phyloP scores from a whole-genome alignment of 2,329 filamentous ascomycete species.

The Reticulascus tulasneorum region DNA sequence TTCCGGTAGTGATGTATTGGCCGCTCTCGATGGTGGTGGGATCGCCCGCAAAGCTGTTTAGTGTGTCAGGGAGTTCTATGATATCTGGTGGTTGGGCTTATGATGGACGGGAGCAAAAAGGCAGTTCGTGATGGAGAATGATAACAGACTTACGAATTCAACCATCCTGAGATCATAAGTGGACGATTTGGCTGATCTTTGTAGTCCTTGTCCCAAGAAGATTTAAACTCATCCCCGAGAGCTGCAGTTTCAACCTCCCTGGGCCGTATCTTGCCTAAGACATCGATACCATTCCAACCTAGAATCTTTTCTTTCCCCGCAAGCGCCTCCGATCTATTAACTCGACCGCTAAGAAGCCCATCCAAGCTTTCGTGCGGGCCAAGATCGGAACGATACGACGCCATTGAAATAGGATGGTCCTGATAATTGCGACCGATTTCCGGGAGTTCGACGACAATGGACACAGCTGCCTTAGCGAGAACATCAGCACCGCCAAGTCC shows the following conservation, averaged over 20 bases:
- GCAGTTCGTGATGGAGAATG: too few relatives aligned
- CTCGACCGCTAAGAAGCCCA: constrained; percentile 43
- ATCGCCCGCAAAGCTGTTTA: too few relatives aligned
- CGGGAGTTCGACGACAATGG: constrained; percentile 40
- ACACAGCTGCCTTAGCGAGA: constrained; percentile 42
- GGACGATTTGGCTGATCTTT: constrained; percentile 37
- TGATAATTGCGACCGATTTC: constrained; percentile 52
- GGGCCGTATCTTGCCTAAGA: constrained; percentile 53
- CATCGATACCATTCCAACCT: constrained; percentile 56
- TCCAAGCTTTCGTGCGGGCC: constrained; percentile 38
- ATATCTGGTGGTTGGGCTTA: too few relatives aligned
- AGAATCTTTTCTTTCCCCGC: constrained; percentile 43
- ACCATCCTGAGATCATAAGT: constrained; percentile 38
- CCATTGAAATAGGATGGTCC: constrained; percentile 51
- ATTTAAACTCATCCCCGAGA: constrained; percentile 49
- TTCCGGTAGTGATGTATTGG: constrained; percentile 50
- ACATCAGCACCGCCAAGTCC: constrained; percentile 51
- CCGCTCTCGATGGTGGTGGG: too few relatives aligned
- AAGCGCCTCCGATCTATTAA: constrained; percentile 40
- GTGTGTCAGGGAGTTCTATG: too few relatives aligned
- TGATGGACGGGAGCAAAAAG: too few relatives aligned
- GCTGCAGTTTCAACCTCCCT: constrained; percentile 46
- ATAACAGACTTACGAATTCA: constrained; percentile 27
- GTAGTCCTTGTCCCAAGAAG: constrained; percentile 54
- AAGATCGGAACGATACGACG: constrained; percentile 39